Percentiles rank a stretch among this genome's conserved stretches.
These are phyloP conservation scores for Aphanocladium album DNA, from an alignment of 2,329 filamentous ascomycete species.

Conservation along the genomic window DNA sequence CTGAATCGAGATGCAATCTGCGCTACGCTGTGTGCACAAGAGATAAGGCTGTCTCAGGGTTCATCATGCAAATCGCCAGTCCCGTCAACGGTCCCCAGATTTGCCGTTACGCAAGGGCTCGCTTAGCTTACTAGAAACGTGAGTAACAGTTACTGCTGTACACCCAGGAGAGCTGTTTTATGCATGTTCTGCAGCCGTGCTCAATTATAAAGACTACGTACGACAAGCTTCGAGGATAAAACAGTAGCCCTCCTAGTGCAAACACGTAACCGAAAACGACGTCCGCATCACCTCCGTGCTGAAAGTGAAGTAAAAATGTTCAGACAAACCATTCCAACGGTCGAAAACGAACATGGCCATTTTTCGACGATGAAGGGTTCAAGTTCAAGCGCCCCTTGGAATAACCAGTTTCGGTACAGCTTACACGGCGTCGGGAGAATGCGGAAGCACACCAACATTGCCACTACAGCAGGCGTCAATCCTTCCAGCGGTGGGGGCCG, in stretches of 20 bases:
- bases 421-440: neutral
- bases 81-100: neutral
- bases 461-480: neutral
- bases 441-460: neutral
- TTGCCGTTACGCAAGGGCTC: neutral
- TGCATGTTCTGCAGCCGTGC: too few relatives aligned
- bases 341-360: too few relatives aligned
- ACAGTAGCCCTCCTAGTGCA: too few relatives aligned
- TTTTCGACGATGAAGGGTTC: neutral
- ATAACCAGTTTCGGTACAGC: neutral
- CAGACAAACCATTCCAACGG: neutral
- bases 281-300: too few relatives aligned
- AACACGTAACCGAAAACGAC: too few relatives aligned
- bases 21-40: neutral
- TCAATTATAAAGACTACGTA: too few relatives aligned
- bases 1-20: neutral
- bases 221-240: too few relatives aligned
- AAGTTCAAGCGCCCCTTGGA: neutral
- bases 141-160: too few relatives aligned
- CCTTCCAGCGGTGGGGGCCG: neutral
- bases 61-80: neutral
- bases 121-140: neutral
- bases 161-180: too few relatives aligned
- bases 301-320: neutral
- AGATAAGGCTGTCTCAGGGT: slow-evolving; percentile 4